These are phyloP conservation scores for Lasiodiplodia sp. DNA, from an alignment of 2,329 filamentous ascomycete genomes.

Conservation along the genomic window DNA sequence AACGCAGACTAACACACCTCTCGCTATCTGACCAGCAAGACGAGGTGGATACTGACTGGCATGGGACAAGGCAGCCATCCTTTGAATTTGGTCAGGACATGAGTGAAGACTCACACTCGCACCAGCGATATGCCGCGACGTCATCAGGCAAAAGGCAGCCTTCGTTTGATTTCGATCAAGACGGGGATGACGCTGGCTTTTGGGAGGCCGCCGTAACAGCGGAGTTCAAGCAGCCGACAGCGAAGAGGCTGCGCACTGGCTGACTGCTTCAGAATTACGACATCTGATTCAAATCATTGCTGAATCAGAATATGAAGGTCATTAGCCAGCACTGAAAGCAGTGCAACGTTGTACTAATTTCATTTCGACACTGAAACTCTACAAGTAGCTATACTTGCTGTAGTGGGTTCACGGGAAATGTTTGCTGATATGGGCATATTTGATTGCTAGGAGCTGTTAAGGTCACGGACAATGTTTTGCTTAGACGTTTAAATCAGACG, in stretches of 20 bases:
- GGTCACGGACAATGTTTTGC: background rate
- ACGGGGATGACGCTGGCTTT: background rate
- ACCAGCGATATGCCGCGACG: background rate
- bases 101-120: background rate
- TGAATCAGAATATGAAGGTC: too few species aligned
- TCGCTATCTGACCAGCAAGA: background rate
- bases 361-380: too few species aligned
- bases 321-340: too few species aligned
- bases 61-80: background rate
- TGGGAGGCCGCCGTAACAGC: background rate
- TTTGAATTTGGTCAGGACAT: constrained; percentile 2
- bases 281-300: background rate
- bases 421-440: background rate
- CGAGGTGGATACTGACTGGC: background rate
- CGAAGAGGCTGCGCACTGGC: constrained; percentile 14
- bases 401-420: background rate
- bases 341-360: too few species aligned
- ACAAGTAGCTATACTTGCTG: background rate
- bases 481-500: constrained; percentile 6
- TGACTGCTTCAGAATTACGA: background rate
- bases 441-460: background rate
- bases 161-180: constrained; percentile 13
- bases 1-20: background rate
- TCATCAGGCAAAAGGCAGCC: background rate
- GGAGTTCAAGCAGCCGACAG: background rate